Evolutionary conservation across 2,329 filamentous ascomycete genomes (phyloP).

Genomic region (Grosmannia huntii): DNA sequence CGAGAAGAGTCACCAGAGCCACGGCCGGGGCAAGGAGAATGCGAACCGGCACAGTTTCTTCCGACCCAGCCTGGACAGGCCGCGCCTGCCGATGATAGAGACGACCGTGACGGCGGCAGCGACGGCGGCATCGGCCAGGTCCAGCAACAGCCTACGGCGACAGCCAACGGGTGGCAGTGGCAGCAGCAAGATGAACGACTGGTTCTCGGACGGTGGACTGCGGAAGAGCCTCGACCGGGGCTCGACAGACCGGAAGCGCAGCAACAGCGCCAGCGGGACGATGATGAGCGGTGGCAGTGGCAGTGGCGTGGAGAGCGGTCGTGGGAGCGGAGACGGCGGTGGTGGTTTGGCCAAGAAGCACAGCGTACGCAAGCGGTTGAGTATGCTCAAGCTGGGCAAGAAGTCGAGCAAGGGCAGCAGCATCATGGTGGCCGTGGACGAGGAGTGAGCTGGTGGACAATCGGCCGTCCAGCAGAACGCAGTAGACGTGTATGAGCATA

Average conservation of each 20-base stretch:
- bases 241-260: neutral
- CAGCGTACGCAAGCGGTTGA: slow-evolving; percentile 66
- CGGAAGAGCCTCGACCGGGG: neutral
- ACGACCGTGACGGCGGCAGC: neutral
- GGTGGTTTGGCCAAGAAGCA: slow-evolving; percentile 34
- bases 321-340: slow-evolving; percentile 1
- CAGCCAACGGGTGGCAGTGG: neutral
- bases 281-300: neutral
- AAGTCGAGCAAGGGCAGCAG: slow-evolving; percentile 46
- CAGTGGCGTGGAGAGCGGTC: neutral
- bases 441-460: slow-evolving; percentile 29
- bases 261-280: neutral
- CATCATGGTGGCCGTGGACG: slow-evolving; percentile 41
- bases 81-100: neutral
- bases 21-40: slow-evolving; percentile 19
- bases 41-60: slow-evolving; percentile 32
- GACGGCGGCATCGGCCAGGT: too few relatives aligned
- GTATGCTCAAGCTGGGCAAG: slow-evolving; percentile 61
- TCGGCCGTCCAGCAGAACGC: neutral
- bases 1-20: slow-evolving; percentile 9
- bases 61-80: slow-evolving; percentile 15
- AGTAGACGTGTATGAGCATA: neutral
- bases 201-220: neutral
- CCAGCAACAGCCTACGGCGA: neutral
- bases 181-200: neutral